phyloP scores from a whole-genome alignment of 2,329 filamentous ascomycete genomes.

The Dothiorella sarmentorum region DNA sequence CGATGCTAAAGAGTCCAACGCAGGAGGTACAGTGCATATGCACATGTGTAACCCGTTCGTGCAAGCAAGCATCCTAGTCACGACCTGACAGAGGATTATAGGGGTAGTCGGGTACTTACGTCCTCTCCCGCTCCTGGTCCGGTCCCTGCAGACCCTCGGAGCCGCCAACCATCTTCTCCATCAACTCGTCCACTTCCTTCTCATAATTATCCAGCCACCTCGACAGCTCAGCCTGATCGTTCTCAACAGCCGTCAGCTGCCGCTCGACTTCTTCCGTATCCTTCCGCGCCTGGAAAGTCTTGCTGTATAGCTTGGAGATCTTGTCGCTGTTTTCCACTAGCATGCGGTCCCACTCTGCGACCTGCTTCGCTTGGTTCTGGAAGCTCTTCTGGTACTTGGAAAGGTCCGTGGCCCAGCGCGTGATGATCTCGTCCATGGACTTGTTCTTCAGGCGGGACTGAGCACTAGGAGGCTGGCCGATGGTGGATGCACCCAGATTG shows the following conservation, averaged over 20 bases:
- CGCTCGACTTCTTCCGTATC: constrained; percentile 92
- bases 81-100: neutral
- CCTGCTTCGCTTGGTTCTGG: constrained; percentile 80
- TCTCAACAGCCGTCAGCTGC: constrained; percentile 83
- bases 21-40: too few species aligned
- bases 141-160: constrained; percentile 77
- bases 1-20: too few species aligned
- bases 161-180: constrained; percentile 59
- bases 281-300: constrained; percentile 89
- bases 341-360: constrained; percentile 86
- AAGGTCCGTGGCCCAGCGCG: constrained; percentile 90
- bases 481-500: constrained; percentile 67
- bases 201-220: constrained; percentile 89
- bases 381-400: constrained; percentile 97
- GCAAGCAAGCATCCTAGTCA: too few species aligned
- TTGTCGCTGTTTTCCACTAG: constrained; percentile 93
- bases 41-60: too few species aligned
- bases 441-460: constrained; percentile 94
- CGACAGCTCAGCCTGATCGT: constrained; percentile 86
- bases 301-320: constrained; percentile 87
- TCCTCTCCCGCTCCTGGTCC: constrained; percentile 92
- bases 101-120: constrained; percentile 51
- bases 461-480: constrained; percentile 72
- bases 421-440: constrained; percentile 98
- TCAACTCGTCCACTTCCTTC: constrained; percentile 83